Evolutionary conservation across 495 filamentous ascomycete genomes (phyloP).

Genomic region (Usnea hakonensis): DNA sequence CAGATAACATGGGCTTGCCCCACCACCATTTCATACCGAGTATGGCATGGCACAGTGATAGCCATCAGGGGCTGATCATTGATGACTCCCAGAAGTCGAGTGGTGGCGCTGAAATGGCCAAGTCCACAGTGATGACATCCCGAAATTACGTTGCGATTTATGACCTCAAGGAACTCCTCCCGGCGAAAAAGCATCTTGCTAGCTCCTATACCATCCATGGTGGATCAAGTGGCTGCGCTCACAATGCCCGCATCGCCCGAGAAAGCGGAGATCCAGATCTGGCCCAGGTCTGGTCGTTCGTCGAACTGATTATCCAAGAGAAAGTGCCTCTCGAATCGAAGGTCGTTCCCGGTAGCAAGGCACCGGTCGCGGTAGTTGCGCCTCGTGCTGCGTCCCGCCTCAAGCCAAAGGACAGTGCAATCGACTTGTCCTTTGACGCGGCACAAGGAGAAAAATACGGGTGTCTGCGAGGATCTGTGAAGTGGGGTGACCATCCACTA

Average conservation of each 20-base stretch:
- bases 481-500: slow-evolving; percentile 81
- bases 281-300: slow-evolving; percentile 77
- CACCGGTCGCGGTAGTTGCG: slow-evolving; percentile 56
- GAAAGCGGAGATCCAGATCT: slow-evolving; percentile 65
- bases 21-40: slow-evolving; percentile 42
- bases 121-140: slow-evolving; percentile 29
- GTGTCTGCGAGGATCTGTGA: slow-evolving; percentile 49
- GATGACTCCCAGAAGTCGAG: slow-evolving; percentile 51
- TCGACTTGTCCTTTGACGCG: slow-evolving; percentile 32
- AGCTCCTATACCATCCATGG: slow-evolving; percentile 80
- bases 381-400: slow-evolving; percentile 16
- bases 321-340: slow-evolving; percentile 63
- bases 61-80: slow-evolving; percentile 40
- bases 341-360: slow-evolving; percentile 36
- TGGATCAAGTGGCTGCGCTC: slow-evolving; percentile 65
- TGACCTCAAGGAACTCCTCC: slow-evolving; percentile 57
- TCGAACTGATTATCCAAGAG: slow-evolving; percentile 67
- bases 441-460: slow-evolving; percentile 11
- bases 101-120: slow-evolving; percentile 31
- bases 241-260: slow-evolving; percentile 72
- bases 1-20: slow-evolving; percentile 45
- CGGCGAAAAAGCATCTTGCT: slow-evolving; percentile 69
- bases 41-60: slow-evolving; percentile 46
- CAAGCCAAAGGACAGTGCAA: slow-evolving; percentile 29
- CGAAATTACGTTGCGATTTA: slow-evolving; percentile 62